These are phyloP conservation scores for Colletotrichum tamarilloi DNA, from an alignment of 2,329 filamentous ascomycete genomes.

Conservation along the genomic window DNA sequence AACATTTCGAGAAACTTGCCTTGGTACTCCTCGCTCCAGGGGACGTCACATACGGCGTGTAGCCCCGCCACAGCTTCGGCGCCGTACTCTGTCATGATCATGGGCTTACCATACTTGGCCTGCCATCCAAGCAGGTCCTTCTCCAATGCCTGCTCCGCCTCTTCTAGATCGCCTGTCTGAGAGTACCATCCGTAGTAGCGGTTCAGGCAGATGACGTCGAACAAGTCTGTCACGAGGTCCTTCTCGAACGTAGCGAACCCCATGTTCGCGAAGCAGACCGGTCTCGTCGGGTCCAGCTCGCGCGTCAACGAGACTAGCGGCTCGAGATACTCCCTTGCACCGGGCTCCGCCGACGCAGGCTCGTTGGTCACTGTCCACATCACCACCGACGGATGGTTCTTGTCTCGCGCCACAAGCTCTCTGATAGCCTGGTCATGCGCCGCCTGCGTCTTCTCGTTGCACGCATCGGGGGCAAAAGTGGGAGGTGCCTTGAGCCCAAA, in stretches of 20 bases:
- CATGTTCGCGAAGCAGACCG: conserved; percentile 41
- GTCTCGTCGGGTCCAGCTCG: conserved; percentile 40
- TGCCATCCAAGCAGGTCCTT: conserved; percentile 40
- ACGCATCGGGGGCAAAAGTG: conserved; percentile 38
- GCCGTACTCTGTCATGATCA: conserved; percentile 45
- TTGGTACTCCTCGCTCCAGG: conserved; percentile 46
- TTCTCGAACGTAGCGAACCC: conserved; percentile 19
- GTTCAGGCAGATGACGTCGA: conserved; percentile 44
- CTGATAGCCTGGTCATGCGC: conserved; percentile 39
- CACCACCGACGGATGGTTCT: conserved; percentile 42
- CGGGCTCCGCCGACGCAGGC: conserved; percentile 38
- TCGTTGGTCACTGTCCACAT: conserved; percentile 42
- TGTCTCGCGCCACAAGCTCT: conserved; percentile 41
- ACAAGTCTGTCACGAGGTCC: conserved; percentile 40
- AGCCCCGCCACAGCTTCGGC: conserved; percentile 43
- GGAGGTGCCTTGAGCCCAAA: conserved; percentile 21
- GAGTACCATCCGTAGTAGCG: conserved; percentile 45
- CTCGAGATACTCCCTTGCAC: conserved; percentile 40
- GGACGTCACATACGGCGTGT: conserved; percentile 40
- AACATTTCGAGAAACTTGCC: conserved; percentile 41
- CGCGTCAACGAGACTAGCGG: conserved; percentile 39
- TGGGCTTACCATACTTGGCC: conserved; percentile 42
- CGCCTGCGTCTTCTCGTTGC: conserved; percentile 34
- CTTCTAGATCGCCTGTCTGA: conserved; percentile 38
- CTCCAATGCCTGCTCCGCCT: conserved; percentile 39